Evolutionary conservation across 441 rosid species (phyloP), one percentile per base, ranked within the genome.

Genomic region (Macaranga tanarius): DNA sequence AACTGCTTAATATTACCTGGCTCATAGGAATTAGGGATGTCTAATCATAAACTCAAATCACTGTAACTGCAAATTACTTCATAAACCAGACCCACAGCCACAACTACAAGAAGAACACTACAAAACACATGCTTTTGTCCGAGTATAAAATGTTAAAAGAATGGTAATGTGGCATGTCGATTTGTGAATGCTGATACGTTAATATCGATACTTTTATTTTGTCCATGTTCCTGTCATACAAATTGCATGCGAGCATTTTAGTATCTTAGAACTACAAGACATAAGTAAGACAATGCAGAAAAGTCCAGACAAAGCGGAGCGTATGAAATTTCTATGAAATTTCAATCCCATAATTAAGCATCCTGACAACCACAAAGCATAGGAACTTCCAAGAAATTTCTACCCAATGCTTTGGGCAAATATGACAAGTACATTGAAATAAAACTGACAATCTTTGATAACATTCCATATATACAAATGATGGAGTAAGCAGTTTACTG

Each of bases 381-480:
- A 44, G 57, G 76, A 45, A 47, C 61, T 66, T 56, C 72, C 20
- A n/a, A 44, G 77, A 77, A 69, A 69, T 60, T 66, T 47, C 67
- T 48, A 48, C 72, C 79, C 67, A 23, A 40, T 13, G 79, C 73
- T 65, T 67, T 31, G 73, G 42, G n/a, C 47, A 51, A 64, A 60
- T 56, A 42, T 40, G 68, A 69, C 63, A 73, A 38, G 23, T 31
- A 54, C 51, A 15, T 22, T n/a, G 7, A 48, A 16, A 48, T 48
- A 12, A 25, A 58, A 48, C n/a, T 3, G 66, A 28, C 31, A 70
- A 26, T 40, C 22, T 65, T 34, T 20, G 10, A 31, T 64, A 20
- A 19, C 66, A 74, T 13, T 52, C 59, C 57, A 66, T 63, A 73
- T 80, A 34, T 80, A 74, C 80, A 80, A 51, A 26, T 58, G 17